Evolutionary conservation across 257 asterid species (phyloP), one percentile per base, ranked within the genome.

Genomic region (Solanum sitiens): DNA sequence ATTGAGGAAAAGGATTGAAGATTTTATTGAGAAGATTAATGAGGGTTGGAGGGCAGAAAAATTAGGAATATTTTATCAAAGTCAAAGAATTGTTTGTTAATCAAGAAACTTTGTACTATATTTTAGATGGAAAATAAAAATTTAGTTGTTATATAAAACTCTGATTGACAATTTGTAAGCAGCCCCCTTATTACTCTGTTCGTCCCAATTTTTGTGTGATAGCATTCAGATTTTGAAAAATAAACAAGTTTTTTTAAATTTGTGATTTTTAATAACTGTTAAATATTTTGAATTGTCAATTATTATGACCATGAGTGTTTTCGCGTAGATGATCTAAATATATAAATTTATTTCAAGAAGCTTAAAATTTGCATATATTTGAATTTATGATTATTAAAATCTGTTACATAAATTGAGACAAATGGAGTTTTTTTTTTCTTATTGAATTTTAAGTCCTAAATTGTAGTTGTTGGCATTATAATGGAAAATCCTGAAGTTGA

Each of bases 11-110:
- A 80, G 92, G 88, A 87, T 91, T 20, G 94, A 90, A 87, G 94
- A 88, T 37, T 90, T 90, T 70, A 92, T 92, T 11, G 90, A 83
- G 84, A 90, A 90, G 74, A 87, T 89, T 30, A 92, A 86, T 65
- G 83, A 84, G 63, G 92, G 89, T 56, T 92, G 93, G 92, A 89
- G 76, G 80, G 90, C 86, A 65, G 93, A 92, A 50, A 89, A 89
- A 21, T 73, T 89, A 84, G 87, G 86, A 73, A 86, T 87, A 37
- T 25, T 71, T 68, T 74, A 86, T 21, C 47, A 25, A 35, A 73
- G 76, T 56, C 45, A 27, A 70, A 14, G 20, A 61, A 21, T 32
- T 42, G 11, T 77, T n/a, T 42, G 63, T 3, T 44, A 23, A 76
- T 23, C 6, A 75, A 75, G 3, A 77, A 42, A n/a, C 20, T 77